phyloP scores from a whole-genome alignment of 225 moss, liverwort and hornwort genomes.

The Physcomitrellopsis africana region DNA sequence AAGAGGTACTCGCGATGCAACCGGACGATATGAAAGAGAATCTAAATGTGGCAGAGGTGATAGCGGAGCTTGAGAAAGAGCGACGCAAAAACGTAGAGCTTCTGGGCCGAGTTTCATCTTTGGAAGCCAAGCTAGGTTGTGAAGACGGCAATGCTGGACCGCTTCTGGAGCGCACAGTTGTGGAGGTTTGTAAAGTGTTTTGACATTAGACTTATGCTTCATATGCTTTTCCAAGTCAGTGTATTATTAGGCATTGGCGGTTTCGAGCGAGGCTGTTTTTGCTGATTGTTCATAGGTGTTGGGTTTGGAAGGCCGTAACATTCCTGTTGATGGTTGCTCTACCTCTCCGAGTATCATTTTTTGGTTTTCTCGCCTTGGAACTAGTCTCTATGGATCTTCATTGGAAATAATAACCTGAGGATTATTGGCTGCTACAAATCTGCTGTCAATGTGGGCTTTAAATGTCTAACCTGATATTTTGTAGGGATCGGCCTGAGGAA shows the following conservation, averaged over 20 bases:
- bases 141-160: conserved; percentile 43
- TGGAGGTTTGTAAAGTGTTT: conserved; percentile 40
- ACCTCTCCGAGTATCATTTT: conserved; percentile 3
- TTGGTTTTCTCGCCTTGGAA: conserved; percentile 8
- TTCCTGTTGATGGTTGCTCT: conserved; percentile 21
- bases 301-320: background rate
- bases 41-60: conserved; percentile 64
- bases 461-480: background rate
- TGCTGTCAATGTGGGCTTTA: conserved; percentile 23
- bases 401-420: conserved; percentile 12
- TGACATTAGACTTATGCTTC: conserved; percentile 14
- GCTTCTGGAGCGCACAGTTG: conserved; percentile 37
- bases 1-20: conserved; percentile 44
- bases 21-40: conserved; percentile 43
- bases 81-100: conserved; percentile 79
- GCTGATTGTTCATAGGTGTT: conserved; percentile 19
- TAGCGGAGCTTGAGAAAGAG: conserved; percentile 84
- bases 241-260: background rate
- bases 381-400: conserved; percentile 11
- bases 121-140: conserved; percentile 75
- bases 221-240: conserved; percentile 11
- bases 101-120: conserved; percentile 60
- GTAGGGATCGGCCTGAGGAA: conserved; percentile 16
- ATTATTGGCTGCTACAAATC: conserved; percentile 18
- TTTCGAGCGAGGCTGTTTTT: background rate